Percentiles rank a stretch among this genome's conserved stretches.
Conservation (phyloP, 2,329 filamentous ascomycete genomes). For the Albifimbria verrucaria region DNA sequence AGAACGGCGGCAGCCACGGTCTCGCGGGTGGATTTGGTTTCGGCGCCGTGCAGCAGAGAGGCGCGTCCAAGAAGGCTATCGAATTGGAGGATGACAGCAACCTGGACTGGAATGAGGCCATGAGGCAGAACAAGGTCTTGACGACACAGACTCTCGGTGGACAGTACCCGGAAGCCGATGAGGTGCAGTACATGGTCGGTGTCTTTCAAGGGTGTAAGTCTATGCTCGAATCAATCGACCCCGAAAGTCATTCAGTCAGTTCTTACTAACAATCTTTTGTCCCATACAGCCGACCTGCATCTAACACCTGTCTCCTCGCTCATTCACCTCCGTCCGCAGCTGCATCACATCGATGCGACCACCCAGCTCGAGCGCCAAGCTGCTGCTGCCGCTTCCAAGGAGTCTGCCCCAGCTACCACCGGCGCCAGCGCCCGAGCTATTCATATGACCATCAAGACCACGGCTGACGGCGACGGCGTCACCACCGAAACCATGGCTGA, state of each 20-base stretch:
- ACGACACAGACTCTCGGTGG: constrained; percentile 83
- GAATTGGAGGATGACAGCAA: constrained; percentile 43
- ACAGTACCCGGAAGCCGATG: constrained; percentile 65
- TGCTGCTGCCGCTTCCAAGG: constrained; percentile 33
- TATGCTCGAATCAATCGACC: not conserved
- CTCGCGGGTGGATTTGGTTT: constrained; percentile 71
- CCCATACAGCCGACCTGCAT: constrained; percentile 74
- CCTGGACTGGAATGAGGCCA: constrained; percentile 64
- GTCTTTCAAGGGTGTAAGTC: constrained; percentile 78
- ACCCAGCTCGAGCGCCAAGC: constrained; percentile 63
- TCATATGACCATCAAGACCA: constrained; percentile 81
- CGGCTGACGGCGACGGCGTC: constrained; percentile 62
- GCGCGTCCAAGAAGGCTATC: constrained; percentile 34
- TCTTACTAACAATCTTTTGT: constrained; percentile 12
- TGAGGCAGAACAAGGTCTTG: constrained; percentile 68
- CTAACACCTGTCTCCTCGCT: constrained; percentile 80
- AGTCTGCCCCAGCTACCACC: constrained; percentile 27
- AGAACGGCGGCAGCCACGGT: constrained; percentile 64
- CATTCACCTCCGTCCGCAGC: constrained; percentile 85
- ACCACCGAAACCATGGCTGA: constrained; percentile 70
- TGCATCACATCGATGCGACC: constrained; percentile 86
- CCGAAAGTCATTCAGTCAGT: not conserved
- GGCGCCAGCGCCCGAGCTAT: constrained; percentile 66
- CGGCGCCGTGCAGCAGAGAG: constrained; percentile 42
- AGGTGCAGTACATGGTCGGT: constrained; percentile 85